A percentile compares a stretch with the other conserved stretches of the same genome.
These are phyloP conservation scores for Suillus occidentalis DNA, from an alignment of 768 basidiomycete species.

Conservation along the genomic window DNA sequence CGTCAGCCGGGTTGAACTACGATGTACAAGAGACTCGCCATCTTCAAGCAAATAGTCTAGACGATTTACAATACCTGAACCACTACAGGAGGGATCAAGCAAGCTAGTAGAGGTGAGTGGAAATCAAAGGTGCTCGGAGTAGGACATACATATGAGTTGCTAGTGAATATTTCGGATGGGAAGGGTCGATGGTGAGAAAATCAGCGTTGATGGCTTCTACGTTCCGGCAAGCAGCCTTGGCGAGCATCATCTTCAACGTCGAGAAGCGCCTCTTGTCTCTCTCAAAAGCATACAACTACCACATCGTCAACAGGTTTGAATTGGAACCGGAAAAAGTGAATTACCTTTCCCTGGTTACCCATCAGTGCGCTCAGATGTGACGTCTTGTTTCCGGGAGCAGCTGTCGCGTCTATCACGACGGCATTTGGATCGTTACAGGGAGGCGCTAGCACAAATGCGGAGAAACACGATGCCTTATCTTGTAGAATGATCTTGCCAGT, in stretches of 20 bases:
- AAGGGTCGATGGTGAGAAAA: slow-evolving; percentile 79
- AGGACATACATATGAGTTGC: slow-evolving; percentile 84
- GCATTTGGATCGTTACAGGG: slow-evolving; percentile 46
- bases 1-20: slow-evolving; percentile 6
- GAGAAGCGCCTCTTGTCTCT: slow-evolving; percentile 77
- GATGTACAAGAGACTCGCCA: slow-evolving; percentile 43
- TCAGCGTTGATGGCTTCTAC: slow-evolving; percentile 74
- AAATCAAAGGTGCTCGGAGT: not conserved
- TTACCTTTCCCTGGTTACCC: slow-evolving; percentile 76
- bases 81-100: slow-evolving; percentile 95
- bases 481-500: slow-evolving; percentile 88
- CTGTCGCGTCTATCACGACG: slow-evolving; percentile 88
- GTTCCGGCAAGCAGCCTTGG: slow-evolving; percentile 82
- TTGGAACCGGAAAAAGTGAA: slow-evolving; percentile 15
- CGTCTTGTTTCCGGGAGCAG: slow-evolving; percentile 98
- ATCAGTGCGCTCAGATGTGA: slow-evolving; percentile 90
- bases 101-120: slow-evolving; percentile 47
- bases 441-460: slow-evolving; percentile 83
- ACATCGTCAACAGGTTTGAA: not conserved
- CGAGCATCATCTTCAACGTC: slow-evolving; percentile 83
- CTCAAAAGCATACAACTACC: slow-evolving; percentile 85
- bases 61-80: slow-evolving; percentile 89
- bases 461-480: slow-evolving; percentile 98
- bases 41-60: slow-evolving; percentile 79
- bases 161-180: slow-evolving; percentile 54